Base-by-base conservation (phyloP, 345 rosid genomes). In the Erucastrum elatum region DNA sequence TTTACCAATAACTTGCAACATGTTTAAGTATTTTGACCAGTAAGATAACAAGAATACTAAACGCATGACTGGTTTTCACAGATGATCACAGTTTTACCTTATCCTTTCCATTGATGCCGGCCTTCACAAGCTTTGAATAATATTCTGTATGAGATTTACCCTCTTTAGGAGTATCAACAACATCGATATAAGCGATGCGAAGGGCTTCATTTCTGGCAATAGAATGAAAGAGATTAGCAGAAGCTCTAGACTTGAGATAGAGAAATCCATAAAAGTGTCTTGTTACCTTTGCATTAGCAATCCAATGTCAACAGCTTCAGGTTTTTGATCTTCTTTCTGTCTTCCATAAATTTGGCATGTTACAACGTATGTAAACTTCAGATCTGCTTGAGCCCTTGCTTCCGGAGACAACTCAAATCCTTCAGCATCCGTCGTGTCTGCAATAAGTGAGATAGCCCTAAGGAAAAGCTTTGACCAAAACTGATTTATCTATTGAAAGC, bases 281-380 rank as follows among this genome's bases (percentile, higher is more conserved):
- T 76, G 68, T 77, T 68, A 90, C 98, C 89, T 87, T 85, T 92
- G 98, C 98, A 94, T 90, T 15, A 94, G 86, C 84, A 90, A 70
- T 71, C 97, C 98, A 86, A 94, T 90, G 85, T 94, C 98, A 75
- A 84, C 83, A 59, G 98, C 98, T 87, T 92, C 89, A 69, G 95
- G 97, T 77, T 94, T 92, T 78, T 86, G 93, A 62, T 91, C 92
- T 87, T 94, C 98, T 74, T 94, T 94, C 82, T 94, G 98, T 81
- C 87, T 94, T 70, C 98, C 98, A 84, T 94, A 94, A 71, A 94
- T 94, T 82, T 94, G 98, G 79, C 98, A 93, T 56, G 98, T 94
- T 77, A 94, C 90, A 27, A 91, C 98, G 53, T 94, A 94, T 0
- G 98, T 94, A 71, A 94, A 94, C 85, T 94, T 94, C 29, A 94